Percentiles rank a stretch among this genome's conserved stretches.
Conservation (phyloP, 2,329 filamentous ascomycete genomes). For the Podosphaera xanthii region DNA sequence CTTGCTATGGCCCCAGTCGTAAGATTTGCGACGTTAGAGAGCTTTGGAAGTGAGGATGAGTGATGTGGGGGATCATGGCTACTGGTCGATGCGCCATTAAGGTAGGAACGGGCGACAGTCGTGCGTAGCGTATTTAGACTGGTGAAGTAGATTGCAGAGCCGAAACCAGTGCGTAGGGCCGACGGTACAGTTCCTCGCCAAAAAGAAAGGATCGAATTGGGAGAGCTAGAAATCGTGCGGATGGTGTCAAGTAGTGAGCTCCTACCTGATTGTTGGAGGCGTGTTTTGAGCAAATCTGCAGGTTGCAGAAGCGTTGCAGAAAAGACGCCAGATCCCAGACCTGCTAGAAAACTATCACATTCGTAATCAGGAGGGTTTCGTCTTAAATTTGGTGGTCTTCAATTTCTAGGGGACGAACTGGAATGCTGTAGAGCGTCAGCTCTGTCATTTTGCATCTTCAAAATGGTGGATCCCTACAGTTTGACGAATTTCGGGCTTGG, state of each 20-base stretch:
- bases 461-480: conserved; percentile 18
- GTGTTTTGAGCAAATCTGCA: conserved; percentile 87
- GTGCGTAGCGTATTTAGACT: conserved; percentile 67
- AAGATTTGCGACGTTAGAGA: conserved; percentile 69
- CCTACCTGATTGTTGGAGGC: conserved; percentile 67
- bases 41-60: conserved; percentile 56
- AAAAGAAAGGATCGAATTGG: conserved; percentile 41
- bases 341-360: conserved; percentile 42
- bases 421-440: conserved; percentile 28
- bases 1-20: conserved; percentile 65
- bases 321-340: conserved; percentile 65
- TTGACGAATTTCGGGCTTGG: conserved; percentile 25
- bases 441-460: background rate
- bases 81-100: conserved; percentile 16
- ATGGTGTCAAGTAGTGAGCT: conserved; percentile 47
- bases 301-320: conserved; percentile 84
- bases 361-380: background rate
- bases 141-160: conserved; percentile 85
- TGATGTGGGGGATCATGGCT: conserved; percentile 12
- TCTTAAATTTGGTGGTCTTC: background rate
- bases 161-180: conserved; percentile 78
- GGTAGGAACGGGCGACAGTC: conserved; percentile 26
- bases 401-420: conserved; percentile 22
- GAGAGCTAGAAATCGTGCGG: conserved; percentile 42
- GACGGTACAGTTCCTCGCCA: conserved; percentile 89